Evolutionary conservation across 164 flowering plant genomes (phyloP).

Genomic region (Dillenia suffruticosa): DNA sequence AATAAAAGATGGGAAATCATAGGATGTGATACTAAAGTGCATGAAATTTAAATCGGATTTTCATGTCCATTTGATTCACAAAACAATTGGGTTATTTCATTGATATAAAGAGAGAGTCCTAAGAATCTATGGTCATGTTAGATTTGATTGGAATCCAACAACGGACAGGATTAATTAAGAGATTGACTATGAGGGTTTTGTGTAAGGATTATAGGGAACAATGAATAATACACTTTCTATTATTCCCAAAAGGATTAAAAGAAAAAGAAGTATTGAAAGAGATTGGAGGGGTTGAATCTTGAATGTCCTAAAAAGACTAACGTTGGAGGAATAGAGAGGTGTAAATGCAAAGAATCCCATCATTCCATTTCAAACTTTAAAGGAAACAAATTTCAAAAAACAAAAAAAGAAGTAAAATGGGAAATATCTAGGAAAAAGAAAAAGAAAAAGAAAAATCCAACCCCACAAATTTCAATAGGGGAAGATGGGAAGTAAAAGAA

Average conservation of each 20-base stretch:
- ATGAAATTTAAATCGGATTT: no score
- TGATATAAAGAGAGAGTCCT: no score
- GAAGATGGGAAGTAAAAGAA: constrained; percentile 26
- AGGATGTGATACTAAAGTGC: no score
- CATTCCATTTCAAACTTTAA: constrained; percentile 31
- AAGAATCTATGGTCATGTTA: no score
- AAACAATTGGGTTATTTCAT: no score
- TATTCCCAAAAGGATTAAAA: background rate
- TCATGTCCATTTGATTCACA: no score
- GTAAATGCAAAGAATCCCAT: constrained; percentile 44
- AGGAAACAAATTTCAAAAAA: constrained; percentile 20
- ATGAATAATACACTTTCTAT: background rate
- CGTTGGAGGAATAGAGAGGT: constrained; percentile 29
- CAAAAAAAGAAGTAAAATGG: constrained; percentile 1
- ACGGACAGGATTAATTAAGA: no score
- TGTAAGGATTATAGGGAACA: background rate
- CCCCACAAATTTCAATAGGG: constrained; percentile 46
- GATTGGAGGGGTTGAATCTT: background rate
- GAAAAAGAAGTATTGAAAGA: background rate
- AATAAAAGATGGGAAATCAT: no score
- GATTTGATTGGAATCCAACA: no score
- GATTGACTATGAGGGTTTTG: no score
- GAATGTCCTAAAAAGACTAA: constrained; percentile 51
- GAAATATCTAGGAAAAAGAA: constrained; percentile 30
- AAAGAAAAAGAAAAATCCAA: constrained; percentile 12